Conservation (phyloP, 495 filamentous ascomycete species). For the Neurospora pannonica region DNA sequence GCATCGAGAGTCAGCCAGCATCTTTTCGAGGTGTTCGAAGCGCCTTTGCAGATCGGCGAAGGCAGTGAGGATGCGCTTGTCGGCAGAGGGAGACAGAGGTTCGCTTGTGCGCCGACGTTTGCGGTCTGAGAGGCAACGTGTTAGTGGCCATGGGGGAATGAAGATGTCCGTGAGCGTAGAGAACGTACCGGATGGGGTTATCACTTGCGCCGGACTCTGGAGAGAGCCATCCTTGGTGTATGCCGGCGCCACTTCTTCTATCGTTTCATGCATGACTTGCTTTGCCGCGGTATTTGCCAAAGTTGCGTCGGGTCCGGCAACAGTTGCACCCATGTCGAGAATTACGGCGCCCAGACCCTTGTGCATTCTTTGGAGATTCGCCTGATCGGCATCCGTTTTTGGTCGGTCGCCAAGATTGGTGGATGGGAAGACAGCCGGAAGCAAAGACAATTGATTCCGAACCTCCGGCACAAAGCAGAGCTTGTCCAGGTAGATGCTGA, state of each 20-base stretch:
- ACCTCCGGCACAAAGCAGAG: neutral
- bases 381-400: neutral
- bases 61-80: conserved; percentile 1
- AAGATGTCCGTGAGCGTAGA: neutral
- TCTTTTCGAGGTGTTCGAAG: conserved; percentile 1
- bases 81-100: neutral
- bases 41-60: neutral
- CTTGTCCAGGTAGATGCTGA: neutral
- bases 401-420: neutral
- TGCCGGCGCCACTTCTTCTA: neutral
- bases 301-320: too few relatives aligned
- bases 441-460: neutral
- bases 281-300: too few relatives aligned
- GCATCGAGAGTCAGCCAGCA: neutral
- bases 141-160: neutral
- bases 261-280: too few relatives aligned
- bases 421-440: neutral
- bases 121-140: neutral
- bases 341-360: too few relatives aligned
- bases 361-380: too few relatives aligned
- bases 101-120: conserved; percentile 5
- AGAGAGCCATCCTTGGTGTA: neutral
- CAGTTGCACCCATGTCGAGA: too few relatives aligned
- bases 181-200: neutral
- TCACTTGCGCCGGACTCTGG: neutral